Evolutionary conservation across 805 yeast genomes (phyloP), one percentile per base, ranked within the genome.

Genomic region (Komagataella pastoris): DNA sequence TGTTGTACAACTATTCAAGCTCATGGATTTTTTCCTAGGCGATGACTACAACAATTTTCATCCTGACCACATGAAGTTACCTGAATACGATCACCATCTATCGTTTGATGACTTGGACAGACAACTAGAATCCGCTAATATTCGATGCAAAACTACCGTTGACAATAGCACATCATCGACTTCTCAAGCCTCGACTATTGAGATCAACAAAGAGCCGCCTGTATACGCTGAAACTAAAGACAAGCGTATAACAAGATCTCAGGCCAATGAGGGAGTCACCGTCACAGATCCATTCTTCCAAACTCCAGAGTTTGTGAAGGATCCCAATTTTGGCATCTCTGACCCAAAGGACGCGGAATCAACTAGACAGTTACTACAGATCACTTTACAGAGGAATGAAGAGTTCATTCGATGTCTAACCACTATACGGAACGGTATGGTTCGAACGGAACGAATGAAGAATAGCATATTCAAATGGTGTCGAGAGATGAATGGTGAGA

Each of bases 361-460:
- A 49, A 72, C 86, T 1, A 70, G 91, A 55, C 90, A 85, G 59
- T 73, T 81, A 64, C 81, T 79, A 50, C 96, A 77, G 71, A 88
- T 83, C 47, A 84, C 85, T 0, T 71, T 88, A 47, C 96, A 90
- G 65, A 80, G 91, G 55, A 79, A 82, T 53, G 89, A 88, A 61
- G 98, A 93, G 65, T 91, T 84, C 62, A 83, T 89, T 50, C 75
- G 91, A 59, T 85, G 89, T 54, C 69, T 93, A 59, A 72, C 79
- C n/a, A 77, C 73, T 43, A 75, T 93, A 44, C 75, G 97, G 57
- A 75, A 75, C 59, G 95, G 89, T 0, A 69, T 91, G 24, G 80
- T 85, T 43, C 77, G 86, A 59, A 91, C 96, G 0, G 87, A 85
- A 58, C 71, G 91, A 54, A 74, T 85, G 57, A 82, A 87, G 57